Conservation (phyloP, 106 monocot genomes). For the Alisma plantagoaquatica region DNA sequence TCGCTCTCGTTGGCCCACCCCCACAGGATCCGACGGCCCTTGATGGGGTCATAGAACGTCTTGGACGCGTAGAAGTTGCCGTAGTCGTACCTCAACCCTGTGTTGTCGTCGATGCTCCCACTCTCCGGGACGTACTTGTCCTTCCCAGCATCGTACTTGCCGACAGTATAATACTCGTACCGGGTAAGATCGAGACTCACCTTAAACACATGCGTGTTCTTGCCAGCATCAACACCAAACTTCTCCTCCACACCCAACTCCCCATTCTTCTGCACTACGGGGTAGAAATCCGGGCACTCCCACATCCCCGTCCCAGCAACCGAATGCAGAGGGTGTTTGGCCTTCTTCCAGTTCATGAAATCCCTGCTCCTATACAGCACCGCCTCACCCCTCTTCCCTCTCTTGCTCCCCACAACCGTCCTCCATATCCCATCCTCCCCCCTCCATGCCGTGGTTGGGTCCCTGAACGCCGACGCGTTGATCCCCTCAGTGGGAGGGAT, state of each 20-base stretch:
- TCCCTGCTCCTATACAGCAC: conserved; percentile 8
- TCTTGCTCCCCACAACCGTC: conserved; percentile 1
- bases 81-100: conserved; percentile 55
- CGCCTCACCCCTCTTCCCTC: too few species aligned
- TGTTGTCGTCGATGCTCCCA: conserved; percentile 17
- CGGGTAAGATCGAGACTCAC: conserved; percentile 17
- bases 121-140: conserved; percentile 13
- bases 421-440: conserved; percentile 1
- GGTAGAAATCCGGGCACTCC: too few species aligned
- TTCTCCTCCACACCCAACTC: neutral
- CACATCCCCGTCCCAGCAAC: conserved; percentile 17
- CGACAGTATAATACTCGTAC: conserved; percentile 26
- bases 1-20: too few species aligned
- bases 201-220: conserved; percentile 18
- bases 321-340: conserved; percentile 11
- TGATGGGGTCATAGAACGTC: conserved; percentile 46
- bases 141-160: conserved; percentile 6
- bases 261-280: conserved; percentile 16
- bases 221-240: conserved; percentile 2
- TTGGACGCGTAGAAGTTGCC: conserved; percentile 77
- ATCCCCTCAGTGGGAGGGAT: too few species aligned
- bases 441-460: conserved; percentile 5
- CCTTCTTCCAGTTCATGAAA: conserved; percentile 3
- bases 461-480: too few species aligned
- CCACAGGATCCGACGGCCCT: conserved; percentile 42